Percentiles rank a stretch among this genome's conserved stretches.
These are phyloP conservation scores for Ceriops tagal DNA, from an alignment of 345 rosid species.

Conservation along the genomic window DNA sequence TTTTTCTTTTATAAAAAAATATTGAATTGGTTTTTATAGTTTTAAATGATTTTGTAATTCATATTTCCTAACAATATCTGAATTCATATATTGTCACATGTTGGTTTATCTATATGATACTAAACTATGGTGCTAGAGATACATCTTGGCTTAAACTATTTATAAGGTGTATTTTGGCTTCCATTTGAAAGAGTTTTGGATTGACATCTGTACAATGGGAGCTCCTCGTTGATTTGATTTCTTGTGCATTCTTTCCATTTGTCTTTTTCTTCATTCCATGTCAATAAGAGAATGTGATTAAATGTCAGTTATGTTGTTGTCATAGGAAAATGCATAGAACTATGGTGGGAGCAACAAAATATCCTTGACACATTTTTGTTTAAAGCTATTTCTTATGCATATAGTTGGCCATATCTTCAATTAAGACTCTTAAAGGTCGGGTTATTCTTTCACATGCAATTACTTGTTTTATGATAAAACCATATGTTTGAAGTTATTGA, in stretches of 20 bases:
- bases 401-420: constrained; percentile 74
- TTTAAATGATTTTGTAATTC: too few relatives aligned
- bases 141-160: too few relatives aligned
- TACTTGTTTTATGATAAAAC: background rate
- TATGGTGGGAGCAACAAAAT: constrained; percentile 57
- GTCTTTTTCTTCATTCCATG: background rate
- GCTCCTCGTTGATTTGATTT: too few relatives aligned
- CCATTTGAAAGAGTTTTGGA: too few relatives aligned
- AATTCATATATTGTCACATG: too few relatives aligned
- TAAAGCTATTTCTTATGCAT: constrained; percentile 69
- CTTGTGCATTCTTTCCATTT: background rate
- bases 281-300: background rate
- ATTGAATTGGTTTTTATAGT: background rate
- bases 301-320: constrained; percentile 4
- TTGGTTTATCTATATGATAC: too few relatives aligned
- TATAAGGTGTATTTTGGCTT: too few relatives aligned
- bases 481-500: background rate
- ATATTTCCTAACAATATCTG: too few relatives aligned
- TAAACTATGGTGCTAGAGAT: too few relatives aligned
- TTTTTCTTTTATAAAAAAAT: background rate
- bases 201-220: too few relatives aligned
- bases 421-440: constrained; percentile 80
- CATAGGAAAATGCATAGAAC: constrained; percentile 44
- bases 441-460: background rate
- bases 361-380: constrained; percentile 51